Evolutionary conservation across 2,329 filamentous ascomycete genomes (phyloP), one percentile per base, ranked within the genome.

Genomic region (Pseudogymnoascus sp.): DNA sequence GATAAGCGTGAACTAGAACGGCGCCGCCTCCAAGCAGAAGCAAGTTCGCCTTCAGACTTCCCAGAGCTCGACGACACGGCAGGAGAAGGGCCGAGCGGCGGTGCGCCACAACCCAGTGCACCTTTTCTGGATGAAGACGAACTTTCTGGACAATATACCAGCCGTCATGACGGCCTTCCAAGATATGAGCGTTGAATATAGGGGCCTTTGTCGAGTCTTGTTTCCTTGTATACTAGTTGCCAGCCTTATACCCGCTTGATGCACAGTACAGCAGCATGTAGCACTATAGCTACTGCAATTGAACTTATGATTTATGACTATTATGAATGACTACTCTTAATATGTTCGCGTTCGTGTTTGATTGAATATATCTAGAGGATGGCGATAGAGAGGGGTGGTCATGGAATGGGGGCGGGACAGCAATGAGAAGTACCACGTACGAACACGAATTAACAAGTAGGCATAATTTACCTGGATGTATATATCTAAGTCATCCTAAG

Each of bases 1-100:
- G 93, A 90, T 70, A 90, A 90, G 70, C 82, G 85, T 69, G 87
- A 91, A 70, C 74, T 89, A 11, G 86, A 89, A 70, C 78, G 82
- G 28, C 80, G 75, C 65, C 77, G 83, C 60, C 71, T 86, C 13
- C 72, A 84, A 65, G 74, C 76, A 59, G 78, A 83, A 70, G 79
- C 79, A 3, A 85, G 82, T 68, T 79, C 80, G 2, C 83, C 83
- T 3, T 75, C 76, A 0, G 72, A 77, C 19, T 82, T 85, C 50
- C 82, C 82, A 28, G 50, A 57, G 6, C 50, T 57, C 60, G 65
- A 73, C 57, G 63, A 74, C 66, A 67, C 74, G 70, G 63, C 70
- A 65, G 72, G 72, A 2, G 68, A 74, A 38, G 72, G 59, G 63
- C 71, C 64, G 57, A 72, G 68, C 36, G 62, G 68, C 44, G 61